Evolutionary conservation across 1,284 basidiomycete species (phyloP).

Genomic region (Ganoderma lingzhi): DNA sequence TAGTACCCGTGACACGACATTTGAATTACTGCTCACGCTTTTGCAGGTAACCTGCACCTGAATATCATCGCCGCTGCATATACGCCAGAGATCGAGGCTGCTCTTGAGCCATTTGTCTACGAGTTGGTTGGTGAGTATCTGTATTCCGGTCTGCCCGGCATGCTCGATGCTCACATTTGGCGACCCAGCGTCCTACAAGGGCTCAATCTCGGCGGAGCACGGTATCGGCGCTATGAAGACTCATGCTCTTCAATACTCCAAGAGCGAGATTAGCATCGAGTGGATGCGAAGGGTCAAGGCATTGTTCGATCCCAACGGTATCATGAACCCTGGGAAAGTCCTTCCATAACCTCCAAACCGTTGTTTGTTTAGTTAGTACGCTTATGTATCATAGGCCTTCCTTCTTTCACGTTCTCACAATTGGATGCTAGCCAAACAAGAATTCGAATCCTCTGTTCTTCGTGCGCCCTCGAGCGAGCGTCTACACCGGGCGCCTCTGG

Average conservation of each 20-base stretch:
- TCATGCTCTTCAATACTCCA: conserved; percentile 90
- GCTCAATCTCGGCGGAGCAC: conserved; percentile 97
- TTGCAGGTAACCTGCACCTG: conserved; percentile 90
- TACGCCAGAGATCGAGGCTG: conserved; percentile 83
- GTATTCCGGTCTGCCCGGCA: not conserved
- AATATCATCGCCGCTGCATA: conserved; percentile 93
- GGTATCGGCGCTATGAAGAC: conserved; percentile 97
- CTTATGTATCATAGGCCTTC: conserved; percentile 22
- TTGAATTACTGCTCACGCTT: conserved; percentile 19
- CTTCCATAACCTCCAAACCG: conserved; percentile 44
- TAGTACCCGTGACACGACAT: conserved; percentile 10
- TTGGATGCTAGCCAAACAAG: not conserved
- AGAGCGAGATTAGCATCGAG: conserved; percentile 81
- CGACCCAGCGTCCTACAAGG: conserved; percentile 68
- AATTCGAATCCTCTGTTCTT: too few species aligned
- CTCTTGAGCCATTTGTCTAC: conserved; percentile 96
- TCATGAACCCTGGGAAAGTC: conserved; percentile 93
- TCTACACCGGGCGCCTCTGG: conserved; percentile 21
- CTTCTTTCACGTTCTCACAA: not conserved
- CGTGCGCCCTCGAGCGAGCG: not conserved
- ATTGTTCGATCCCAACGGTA: conserved; percentile 91
- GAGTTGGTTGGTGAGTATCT: conserved; percentile 81
- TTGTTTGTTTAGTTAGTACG: conserved; percentile 10
- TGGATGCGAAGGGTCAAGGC: conserved; percentile 93
- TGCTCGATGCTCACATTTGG: not conserved